These are phyloP conservation scores for Amanita pallidorosea DNA, from an alignment of 768 basidiomycete genomes.

Conservation along the genomic window DNA sequence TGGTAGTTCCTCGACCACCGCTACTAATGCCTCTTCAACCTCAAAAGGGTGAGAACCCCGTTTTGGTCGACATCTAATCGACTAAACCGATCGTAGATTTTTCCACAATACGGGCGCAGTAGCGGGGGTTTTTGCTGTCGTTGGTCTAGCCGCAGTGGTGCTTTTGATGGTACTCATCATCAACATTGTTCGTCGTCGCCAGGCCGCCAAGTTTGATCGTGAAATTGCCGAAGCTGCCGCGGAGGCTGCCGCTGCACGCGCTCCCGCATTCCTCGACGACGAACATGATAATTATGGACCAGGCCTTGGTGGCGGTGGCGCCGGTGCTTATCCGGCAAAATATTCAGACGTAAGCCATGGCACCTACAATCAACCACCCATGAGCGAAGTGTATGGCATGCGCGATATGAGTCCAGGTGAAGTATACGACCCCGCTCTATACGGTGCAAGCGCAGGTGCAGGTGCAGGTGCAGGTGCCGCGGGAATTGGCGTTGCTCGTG, in stretches of 20 bases:
- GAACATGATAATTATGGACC: constrained; percentile 26
- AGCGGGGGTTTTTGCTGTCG: constrained; percentile 61
- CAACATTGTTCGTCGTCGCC: constrained; percentile 49
- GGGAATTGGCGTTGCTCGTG: constrained; percentile 33
- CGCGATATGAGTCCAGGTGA: constrained; percentile 30
- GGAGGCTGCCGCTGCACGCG: constrained; percentile 43
- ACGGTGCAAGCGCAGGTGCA: constrained; percentile 17
- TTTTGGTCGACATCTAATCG: background rate
- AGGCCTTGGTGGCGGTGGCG: constrained; percentile 13
- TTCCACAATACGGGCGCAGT: constrained; percentile 65
- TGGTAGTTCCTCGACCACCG: background rate
- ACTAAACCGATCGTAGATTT: constrained; percentile 32
- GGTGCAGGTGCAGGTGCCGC: constrained; percentile 21
- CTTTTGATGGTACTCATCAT: constrained; percentile 38
- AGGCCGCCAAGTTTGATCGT: constrained; percentile 54
- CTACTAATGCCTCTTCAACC: background rate
- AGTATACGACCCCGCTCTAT: constrained; percentile 17
- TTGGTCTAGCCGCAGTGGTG: constrained; percentile 48
- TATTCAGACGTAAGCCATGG: constrained; percentile 47
- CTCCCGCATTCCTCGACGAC: constrained; percentile 49
- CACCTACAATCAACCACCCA: constrained; percentile 39
- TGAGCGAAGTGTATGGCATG: constrained; percentile 43
- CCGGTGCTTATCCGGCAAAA: constrained; percentile 11
- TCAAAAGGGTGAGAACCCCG: background rate
- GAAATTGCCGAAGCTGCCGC: constrained; percentile 65